Evolutionary conservation across 306 rosid genomes (phyloP), one percentile per base, ranked within the genome.

Genomic region (Cajanus cajan): DNA sequence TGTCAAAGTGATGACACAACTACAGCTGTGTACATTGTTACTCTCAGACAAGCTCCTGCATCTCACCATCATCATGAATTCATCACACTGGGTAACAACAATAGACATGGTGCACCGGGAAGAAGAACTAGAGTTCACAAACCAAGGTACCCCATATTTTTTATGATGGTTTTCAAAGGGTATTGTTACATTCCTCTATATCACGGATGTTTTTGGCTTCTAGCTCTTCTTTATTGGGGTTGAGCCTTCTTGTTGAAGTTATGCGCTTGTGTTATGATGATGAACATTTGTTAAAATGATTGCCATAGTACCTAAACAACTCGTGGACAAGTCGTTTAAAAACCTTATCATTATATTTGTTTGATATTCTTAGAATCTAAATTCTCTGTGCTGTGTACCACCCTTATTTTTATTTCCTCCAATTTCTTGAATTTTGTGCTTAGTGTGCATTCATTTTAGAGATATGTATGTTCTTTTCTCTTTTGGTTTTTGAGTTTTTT

Each of bases 21-120:
- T 72, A 64, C 91, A 11, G 90, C 87, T 71, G 91, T 95, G 37
- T 91, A 95, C 82, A 91, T 95, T 69, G 97, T 95, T 50, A 90
- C 93, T 78, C 89, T 95, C 18, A 88, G 71, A 82, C 88, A 91
- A 82, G 83, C 90, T 83, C 88, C 91, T 55, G 69, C 88, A 61
- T 81, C 85, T 81, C 91, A 87, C 83, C 68, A 72, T 70, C 77
- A 82, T 14, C 75, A 80, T 68, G 93, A 93, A 77, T 80, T 85
- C 71, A 82, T 82, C 70, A 83, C 73, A 41, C 83, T 76, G 41
- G 71, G 80, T 24, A 76, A 85, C 44, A 80, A 80, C 34, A 41
- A 55, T 79, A 78, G 76, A 28, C 82, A 71, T 74, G 88, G 84
- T 70, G 59, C 82, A 79, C 65, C 89, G 83, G 86, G 90, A 78